A percentile compares a stretch with the other conserved stretches of the same genome.
Conservation (phyloP, 352 stramenopile genomes). For the Phytopythium helicoides region DNA sequence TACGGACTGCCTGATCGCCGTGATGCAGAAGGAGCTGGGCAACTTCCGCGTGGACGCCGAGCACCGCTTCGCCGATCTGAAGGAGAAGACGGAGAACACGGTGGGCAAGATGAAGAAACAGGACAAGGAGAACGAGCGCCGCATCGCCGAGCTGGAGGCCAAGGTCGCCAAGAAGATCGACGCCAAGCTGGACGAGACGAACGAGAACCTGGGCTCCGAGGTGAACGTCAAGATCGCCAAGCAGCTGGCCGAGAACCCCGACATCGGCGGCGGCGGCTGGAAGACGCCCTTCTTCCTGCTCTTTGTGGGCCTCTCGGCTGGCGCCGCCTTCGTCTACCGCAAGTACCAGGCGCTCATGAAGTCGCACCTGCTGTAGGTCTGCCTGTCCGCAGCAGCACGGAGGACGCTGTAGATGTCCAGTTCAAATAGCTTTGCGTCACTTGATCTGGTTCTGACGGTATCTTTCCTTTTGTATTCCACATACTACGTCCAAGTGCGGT, state of each 20-base stretch:
- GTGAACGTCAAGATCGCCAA: conserved; percentile 80
- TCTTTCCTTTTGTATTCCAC: neutral
- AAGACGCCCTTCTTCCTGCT: conserved; percentile 80
- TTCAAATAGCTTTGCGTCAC: too few relatives aligned
- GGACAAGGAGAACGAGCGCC: conserved; percentile 73
- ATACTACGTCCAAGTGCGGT: neutral
- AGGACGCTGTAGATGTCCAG: conserved; percentile 10
- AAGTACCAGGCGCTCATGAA: conserved; percentile 88
- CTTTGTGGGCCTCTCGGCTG: conserved; percentile 48
- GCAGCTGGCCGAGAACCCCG: conserved; percentile 68
- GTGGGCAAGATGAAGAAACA: conserved; percentile 73
- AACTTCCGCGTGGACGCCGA: conserved; percentile 84
- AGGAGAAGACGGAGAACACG: conserved; percentile 85
- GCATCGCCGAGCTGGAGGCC: conserved; percentile 67
- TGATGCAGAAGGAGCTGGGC: conserved; percentile 73
- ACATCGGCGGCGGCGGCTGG: conserved; percentile 59
- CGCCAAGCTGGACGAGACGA: conserved; percentile 51
- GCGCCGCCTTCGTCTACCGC: conserved; percentile 59
- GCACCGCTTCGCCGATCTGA: conserved; percentile 79
- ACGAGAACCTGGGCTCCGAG: conserved; percentile 51
- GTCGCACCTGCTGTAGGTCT: conserved; percentile 79
- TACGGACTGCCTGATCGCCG: conserved; percentile 69
- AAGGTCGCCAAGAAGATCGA: conserved; percentile 66
- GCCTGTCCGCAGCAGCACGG: too few relatives aligned
- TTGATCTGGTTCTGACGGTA: too few relatives aligned